Evolutionary conservation across 140 eudicot genomes (phyloP).

Genomic region (Senecio squalidus): DNA sequence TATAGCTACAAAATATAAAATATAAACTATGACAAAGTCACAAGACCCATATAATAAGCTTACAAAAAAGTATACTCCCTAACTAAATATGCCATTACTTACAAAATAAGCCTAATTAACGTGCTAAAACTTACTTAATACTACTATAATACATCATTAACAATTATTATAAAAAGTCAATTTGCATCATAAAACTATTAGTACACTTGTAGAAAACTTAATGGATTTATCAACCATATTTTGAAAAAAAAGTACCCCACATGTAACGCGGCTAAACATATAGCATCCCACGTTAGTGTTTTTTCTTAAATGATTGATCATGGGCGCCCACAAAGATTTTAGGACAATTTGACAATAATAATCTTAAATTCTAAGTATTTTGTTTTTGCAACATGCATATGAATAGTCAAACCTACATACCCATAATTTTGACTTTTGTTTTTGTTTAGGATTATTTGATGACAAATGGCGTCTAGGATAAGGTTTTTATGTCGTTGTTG

Average conservation of each 20-base stretch:
- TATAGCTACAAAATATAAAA: no score
- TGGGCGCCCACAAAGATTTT: constrained; percentile 9
- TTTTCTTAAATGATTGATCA: constrained; percentile 22
- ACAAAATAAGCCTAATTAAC: no score
- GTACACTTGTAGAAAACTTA: constrained; percentile 27
- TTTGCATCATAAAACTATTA: neutral
- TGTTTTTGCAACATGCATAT: constrained; percentile 1
- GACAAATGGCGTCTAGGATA: constrained; percentile 5
- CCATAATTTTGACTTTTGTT: constrained; percentile 18
- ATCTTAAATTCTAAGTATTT: constrained; percentile 15
- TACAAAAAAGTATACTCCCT: no score
- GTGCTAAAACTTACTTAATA: no score
- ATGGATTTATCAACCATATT: neutral
- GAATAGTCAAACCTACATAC: constrained; percentile 29
- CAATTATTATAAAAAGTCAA: neutral
- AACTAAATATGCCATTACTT: no score
- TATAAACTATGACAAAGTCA: no score
- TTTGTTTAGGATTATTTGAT: neutral
- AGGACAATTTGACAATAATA: neutral
- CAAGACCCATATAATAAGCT: no score
- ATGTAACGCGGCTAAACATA: constrained; percentile 30
- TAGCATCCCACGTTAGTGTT: constrained; percentile 31
- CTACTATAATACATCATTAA: no score
- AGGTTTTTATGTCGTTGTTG: neutral
- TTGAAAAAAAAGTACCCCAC: constrained; percentile 18